Evolutionary conservation across 2,329 filamentous ascomycete genomes (phyloP).

Genomic region (Colletotrichum shisoi): DNA sequence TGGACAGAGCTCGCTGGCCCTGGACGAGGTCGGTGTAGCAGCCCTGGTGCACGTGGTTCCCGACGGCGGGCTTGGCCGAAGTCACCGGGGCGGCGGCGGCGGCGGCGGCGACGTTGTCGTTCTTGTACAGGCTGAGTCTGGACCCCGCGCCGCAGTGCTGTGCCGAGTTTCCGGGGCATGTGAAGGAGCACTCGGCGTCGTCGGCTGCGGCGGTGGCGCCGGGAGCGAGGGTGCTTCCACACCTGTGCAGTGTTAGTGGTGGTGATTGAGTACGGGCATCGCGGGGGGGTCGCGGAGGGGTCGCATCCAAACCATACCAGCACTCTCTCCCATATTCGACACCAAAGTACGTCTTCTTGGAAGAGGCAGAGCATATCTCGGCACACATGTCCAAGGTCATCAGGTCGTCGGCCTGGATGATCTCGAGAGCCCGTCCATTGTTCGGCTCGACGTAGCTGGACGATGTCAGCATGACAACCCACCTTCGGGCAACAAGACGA

Average conservation of each 20-base stretch:
- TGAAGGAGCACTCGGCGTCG: slow-evolving; percentile 2
- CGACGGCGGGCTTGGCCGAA: slow-evolving; percentile 37
- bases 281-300: too few relatives aligned
- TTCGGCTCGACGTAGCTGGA: slow-evolving; percentile 44
- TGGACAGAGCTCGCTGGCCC: slow-evolving; percentile 44
- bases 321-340: slow-evolving; percentile 50
- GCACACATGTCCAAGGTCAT: slow-evolving; percentile 50
- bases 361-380: slow-evolving; percentile 43
- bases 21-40: slow-evolving; percentile 49
- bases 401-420: slow-evolving; percentile 43
- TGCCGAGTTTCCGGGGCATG: slow-evolving; percentile 21
- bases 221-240: not conserved
- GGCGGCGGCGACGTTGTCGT: slow-evolving; percentile 26
- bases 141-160: slow-evolving; percentile 29
- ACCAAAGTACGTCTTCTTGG: slow-evolving; percentile 45
- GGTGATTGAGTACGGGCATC: not conserved
- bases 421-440: slow-evolving; percentile 45
- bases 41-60: slow-evolving; percentile 46
- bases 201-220: not conserved
- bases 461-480: not conserved
- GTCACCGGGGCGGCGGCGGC: not conserved
- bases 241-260: not conserved
- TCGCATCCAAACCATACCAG: not conserved
- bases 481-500: not conserved
- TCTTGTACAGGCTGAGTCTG: slow-evolving; percentile 32